phyloP scores from a whole-genome alignment of 73 alveolate genomes.

The Symbiodinium pilosum region DNA sequence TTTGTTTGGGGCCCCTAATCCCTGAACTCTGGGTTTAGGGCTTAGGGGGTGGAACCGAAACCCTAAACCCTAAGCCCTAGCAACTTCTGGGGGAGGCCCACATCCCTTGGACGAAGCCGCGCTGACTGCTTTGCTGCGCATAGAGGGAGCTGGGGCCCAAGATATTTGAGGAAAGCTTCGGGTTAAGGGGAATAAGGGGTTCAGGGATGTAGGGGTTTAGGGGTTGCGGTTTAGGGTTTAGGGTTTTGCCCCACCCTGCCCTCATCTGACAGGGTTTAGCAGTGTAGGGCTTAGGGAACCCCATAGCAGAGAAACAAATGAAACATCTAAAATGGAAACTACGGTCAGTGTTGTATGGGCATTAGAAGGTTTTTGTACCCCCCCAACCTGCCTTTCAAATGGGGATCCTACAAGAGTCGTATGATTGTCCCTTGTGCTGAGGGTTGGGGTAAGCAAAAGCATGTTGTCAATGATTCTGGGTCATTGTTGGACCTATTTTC shows the following conservation, averaged over 20 bases:
- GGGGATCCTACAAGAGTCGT: no score
- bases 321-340: no score
- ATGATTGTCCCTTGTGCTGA: no score
- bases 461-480: no score
- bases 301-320: no score
- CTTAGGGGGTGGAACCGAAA: neutral
- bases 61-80: neutral
- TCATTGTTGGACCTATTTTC: no score
- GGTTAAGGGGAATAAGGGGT: neutral
- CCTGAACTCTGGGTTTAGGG: neutral
- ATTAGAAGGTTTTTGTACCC: no score
- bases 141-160: slow-evolving; percentile 10
- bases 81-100: neutral
- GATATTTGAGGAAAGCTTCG: neutral
- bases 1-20: neutral
- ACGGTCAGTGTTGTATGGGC: no score
- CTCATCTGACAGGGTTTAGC: neutral
- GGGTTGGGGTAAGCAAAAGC: no score
- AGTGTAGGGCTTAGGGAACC: neutral
- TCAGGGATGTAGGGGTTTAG: neutral
- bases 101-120: slow-evolving; percentile 70
- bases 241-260: no score
- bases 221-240: neutral
- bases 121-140: slow-evolving; percentile 56
- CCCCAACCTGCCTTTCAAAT: no score